These are phyloP conservation scores for Tagetes erecta DNA, from an alignment of 129 eudicot genomes.

Conservation along the genomic window DNA sequence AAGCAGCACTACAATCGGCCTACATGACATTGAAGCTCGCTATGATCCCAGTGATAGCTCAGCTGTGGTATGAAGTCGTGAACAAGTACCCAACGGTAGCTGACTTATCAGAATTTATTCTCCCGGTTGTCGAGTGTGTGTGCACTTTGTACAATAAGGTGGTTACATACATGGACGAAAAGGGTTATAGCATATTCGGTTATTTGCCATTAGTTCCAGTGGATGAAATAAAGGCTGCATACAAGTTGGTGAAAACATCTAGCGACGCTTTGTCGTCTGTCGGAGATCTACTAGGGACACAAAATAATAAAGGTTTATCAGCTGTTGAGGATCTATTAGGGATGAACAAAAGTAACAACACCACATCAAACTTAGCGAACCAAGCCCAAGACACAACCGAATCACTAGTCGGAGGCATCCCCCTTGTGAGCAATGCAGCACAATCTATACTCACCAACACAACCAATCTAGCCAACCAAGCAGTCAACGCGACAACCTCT, in stretches of 20 bases:
- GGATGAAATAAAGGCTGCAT: conserved; percentile 60
- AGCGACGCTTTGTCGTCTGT: conserved; percentile 30
- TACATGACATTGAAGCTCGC: conserved; percentile 39
- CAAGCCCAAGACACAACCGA: conserved; percentile 11
- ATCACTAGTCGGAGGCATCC: conserved; percentile 22
- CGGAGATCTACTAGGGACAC: conserved; percentile 16
- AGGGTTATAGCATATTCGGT: conserved; percentile 47
- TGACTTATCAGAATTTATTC: conserved; percentile 38
- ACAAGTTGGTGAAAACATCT: conserved; percentile 53
- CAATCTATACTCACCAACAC: conserved; percentile 20
- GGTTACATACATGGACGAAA: conserved; percentile 30
- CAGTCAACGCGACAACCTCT: conserved; percentile 5
- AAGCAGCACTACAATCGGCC: conserved; percentile 46
- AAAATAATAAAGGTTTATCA: conserved; percentile 8
- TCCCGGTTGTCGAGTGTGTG: conserved; percentile 50
- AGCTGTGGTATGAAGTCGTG: conserved; percentile 48
- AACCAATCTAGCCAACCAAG: conserved; percentile 2
- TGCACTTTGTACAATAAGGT: conserved; percentile 50
- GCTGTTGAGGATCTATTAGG: conserved; percentile 1
- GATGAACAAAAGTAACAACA: not conserved
- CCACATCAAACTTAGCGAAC: conserved; percentile 7
- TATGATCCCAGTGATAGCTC: conserved; percentile 37
- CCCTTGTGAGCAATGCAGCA: conserved; percentile 20
- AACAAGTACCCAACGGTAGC: conserved; percentile 38
- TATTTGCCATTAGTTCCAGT: conserved; percentile 60